A percentile compares a stretch with the other conserved stretches of the same genome.
Conservation (phyloP, 2,329 filamentous ascomycete species). For the Aureobasidium sp. region DNA sequence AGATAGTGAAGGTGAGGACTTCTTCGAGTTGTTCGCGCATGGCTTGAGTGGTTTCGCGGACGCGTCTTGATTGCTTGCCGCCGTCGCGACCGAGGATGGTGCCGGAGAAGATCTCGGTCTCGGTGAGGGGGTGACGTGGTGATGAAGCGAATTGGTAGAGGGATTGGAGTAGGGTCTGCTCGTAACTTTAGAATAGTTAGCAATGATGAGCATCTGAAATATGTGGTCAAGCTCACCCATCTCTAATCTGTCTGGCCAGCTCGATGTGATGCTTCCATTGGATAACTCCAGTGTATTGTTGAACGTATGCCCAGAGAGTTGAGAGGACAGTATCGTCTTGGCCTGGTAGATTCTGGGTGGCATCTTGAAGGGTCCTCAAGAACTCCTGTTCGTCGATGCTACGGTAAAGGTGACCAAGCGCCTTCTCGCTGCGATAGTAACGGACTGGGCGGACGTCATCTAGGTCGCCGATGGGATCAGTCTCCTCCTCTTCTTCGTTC, state of each 20-base stretch:
- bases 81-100: conserved; percentile 45
- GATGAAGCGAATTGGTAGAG: conserved; percentile 38
- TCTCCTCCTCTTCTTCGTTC: conserved; percentile 29
- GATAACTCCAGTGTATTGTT: conserved; percentile 23
- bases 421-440: conserved; percentile 61
- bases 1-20: conserved; percentile 32
- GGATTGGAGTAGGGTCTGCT: conserved; percentile 40
- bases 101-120: conserved; percentile 49
- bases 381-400: conserved; percentile 64
- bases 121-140: conserved; percentile 34
- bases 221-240: conserved; percentile 32
- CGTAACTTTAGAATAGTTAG: conserved; percentile 34
- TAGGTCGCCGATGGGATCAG: conserved; percentile 17
- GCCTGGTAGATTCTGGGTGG: conserved; percentile 11
- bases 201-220: neutral
- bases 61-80: conserved; percentile 22
- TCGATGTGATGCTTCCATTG: conserved; percentile 31
- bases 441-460: conserved; percentile 28
- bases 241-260: conserved; percentile 33
- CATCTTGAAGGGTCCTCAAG: conserved; percentile 38
- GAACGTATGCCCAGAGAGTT: conserved; percentile 32
- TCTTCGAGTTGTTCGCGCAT: conserved; percentile 33
- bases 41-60: conserved; percentile 27
- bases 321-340: conserved; percentile 18
- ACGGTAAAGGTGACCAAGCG: conserved; percentile 63